phyloP scores from a whole-genome alignment of 768 basidiomycete species.

The Russula griseocarnosa region DNA sequence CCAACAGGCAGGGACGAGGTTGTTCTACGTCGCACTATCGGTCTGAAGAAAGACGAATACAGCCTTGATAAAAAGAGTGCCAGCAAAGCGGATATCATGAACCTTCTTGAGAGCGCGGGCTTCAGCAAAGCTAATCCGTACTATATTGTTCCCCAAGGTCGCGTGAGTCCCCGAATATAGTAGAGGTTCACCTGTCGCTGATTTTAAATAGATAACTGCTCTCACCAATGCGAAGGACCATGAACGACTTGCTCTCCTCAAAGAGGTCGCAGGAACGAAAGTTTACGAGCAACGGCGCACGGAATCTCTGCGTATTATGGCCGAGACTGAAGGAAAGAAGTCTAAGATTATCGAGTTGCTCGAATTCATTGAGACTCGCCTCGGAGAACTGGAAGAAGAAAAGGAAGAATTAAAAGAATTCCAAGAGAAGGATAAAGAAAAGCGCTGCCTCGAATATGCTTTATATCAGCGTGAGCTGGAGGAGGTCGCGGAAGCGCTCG shows the following conservation, averaged over 20 bases:
- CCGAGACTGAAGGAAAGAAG: constrained; percentile 91
- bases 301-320: constrained; percentile 94
- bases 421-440: constrained; percentile 91
- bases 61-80: constrained; percentile 93
- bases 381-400: constrained; percentile 93
- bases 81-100: constrained; percentile 97
- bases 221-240: constrained; percentile 96
- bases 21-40: constrained; percentile 88
- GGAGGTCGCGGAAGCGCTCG: constrained; percentile 81
- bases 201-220: constrained; percentile 72
- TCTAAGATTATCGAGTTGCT: constrained; percentile 87
- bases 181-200: not conserved
- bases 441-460: constrained; percentile 92
- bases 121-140: constrained; percentile 99
- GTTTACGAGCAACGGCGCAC: constrained; percentile 93
- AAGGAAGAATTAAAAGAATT: constrained; percentile 97
- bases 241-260: constrained; percentile 88
- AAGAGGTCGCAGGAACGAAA: constrained; percentile 97
- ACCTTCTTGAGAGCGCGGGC: constrained; percentile 91
- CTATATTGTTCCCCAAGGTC: constrained; percentile 97
- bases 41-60: constrained; percentile 98
- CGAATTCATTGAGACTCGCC: constrained; percentile 83
- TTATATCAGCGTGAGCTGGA: constrained; percentile 87
- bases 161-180: constrained; percentile 51
- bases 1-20: constrained; percentile 88